These are phyloP conservation scores for Pichia sporocuriosa DNA, from an alignment of 805 yeast species.

Conservation along the genomic window DNA sequence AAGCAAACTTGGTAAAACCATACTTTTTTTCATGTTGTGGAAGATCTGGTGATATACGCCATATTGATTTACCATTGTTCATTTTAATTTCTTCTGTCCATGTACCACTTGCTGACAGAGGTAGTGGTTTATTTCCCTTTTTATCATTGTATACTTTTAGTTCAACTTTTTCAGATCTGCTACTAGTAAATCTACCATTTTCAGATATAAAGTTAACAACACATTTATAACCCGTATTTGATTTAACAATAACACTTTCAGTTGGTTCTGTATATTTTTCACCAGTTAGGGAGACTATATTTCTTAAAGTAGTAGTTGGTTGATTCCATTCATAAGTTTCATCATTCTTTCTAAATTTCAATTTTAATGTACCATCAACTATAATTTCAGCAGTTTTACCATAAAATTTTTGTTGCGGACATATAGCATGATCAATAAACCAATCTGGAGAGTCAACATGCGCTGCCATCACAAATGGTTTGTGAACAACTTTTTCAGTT, in stretches of 20 bases:
- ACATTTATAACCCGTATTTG: conserved; percentile 65
- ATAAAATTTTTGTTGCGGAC: conserved; percentile 87
- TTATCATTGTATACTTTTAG: conserved; percentile 37
- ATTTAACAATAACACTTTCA: conserved; percentile 56
- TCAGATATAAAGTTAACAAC: conserved; percentile 61
- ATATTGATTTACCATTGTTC: conserved; percentile 40
- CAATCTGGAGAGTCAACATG: conserved; percentile 68
- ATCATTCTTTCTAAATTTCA: conserved; percentile 48
- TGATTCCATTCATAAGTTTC: conserved; percentile 76
- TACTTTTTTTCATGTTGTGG: conserved; percentile 54
- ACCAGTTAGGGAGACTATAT: conserved; percentile 71
- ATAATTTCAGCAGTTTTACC: conserved; percentile 85
- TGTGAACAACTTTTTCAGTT: conserved; percentile 81
- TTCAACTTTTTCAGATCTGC: conserved; percentile 64
- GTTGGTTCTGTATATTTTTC: conserved; percentile 90
- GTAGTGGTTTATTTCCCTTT: conserved; percentile 27
- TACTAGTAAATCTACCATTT: conserved; percentile 81
- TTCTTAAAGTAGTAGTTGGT: conserved; percentile 77
- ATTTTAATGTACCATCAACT: conserved; percentile 61
- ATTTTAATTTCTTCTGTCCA: conserved; percentile 72
- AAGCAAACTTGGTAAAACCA: conserved; percentile 82
- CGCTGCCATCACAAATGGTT: conserved; percentile 72
- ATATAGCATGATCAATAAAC: conserved; percentile 55
- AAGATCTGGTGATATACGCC: conserved; percentile 68
- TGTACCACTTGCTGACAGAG: conserved; percentile 49